A percentile compares a stretch with the other conserved stretches of the same genome.
Evolutionary conservation across 495 filamentous ascomycete genomes (phyloP).

Genomic region (Penicillium ucsense): DNA sequence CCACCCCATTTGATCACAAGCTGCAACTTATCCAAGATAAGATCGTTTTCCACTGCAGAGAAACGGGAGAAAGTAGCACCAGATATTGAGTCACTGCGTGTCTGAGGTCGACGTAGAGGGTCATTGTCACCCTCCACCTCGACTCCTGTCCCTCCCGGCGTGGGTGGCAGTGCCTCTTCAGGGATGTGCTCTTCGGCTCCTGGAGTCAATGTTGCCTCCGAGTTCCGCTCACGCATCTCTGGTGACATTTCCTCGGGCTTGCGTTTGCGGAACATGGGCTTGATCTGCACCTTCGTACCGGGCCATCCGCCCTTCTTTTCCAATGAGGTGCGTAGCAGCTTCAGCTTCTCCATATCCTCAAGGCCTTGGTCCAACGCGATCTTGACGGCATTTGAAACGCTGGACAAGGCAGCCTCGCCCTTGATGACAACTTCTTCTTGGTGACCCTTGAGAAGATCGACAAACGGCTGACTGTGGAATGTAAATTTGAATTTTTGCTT

Average conservation of each 20-base stretch:
- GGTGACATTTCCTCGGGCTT: conserved; percentile 42
- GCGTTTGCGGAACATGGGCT: conserved; percentile 90
- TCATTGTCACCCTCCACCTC: conserved; percentile 14
- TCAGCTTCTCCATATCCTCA: conserved; percentile 83
- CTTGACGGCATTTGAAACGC: conserved; percentile 77
- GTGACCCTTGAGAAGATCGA: conserved; percentile 86
- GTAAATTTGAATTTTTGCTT: conserved; percentile 99
- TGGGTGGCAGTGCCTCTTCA: conserved; percentile 17
- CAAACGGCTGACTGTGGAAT: conserved; percentile 93
- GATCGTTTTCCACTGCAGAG: conserved; percentile 78
- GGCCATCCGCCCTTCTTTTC: conserved; percentile 87
- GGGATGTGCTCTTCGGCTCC: conserved; percentile 3
- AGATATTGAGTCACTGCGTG: conserved; percentile 70
- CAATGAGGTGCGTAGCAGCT: conserved; percentile 69
- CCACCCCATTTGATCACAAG: conserved; percentile 99
- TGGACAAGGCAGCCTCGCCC: conserved; percentile 80
- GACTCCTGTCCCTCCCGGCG: conserved; percentile 1
- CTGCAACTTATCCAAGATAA: conserved; percentile 89
- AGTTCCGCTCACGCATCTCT: conserved; percentile 18
- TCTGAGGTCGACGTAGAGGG: conserved; percentile 32
- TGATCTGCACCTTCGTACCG: conserved; percentile 97
- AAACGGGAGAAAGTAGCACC: conserved; percentile 82
- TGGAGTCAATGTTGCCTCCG: background rate
- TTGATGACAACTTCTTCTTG: conserved; percentile 94
- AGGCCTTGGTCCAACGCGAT: conserved; percentile 62